phyloP scores from a whole-genome alignment of 805 yeast genomes.

The Lipomyces mesembrius region DNA sequence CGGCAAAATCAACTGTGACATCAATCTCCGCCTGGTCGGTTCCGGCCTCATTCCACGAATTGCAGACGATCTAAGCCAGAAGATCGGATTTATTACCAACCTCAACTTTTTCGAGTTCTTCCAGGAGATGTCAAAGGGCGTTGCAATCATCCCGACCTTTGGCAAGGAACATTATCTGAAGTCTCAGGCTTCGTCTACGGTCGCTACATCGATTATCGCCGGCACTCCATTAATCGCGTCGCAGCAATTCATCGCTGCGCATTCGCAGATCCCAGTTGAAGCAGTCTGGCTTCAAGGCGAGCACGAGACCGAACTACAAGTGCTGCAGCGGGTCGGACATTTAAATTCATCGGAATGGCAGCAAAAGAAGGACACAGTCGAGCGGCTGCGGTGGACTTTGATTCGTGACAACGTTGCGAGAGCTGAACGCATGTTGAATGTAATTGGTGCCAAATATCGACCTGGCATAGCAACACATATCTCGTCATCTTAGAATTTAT shows the following conservation, averaged over 20 bases:
- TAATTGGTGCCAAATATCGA: not conserved
- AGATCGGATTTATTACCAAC: constrained; percentile 13
- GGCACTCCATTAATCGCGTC: constrained; percentile 26
- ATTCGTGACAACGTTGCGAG: constrained; percentile 13
- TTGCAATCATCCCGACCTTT: constrained; percentile 23
- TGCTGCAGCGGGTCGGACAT: constrained; percentile 16
- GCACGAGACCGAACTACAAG: constrained; percentile 23
- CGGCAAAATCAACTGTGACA: constrained; percentile 11
- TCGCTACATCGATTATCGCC: constrained; percentile 26
- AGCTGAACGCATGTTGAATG: constrained; percentile 5
- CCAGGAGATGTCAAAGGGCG: constrained; percentile 11
- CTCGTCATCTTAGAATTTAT: too few species aligned
- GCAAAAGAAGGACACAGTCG: constrained; percentile 10
- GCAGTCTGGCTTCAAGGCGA: constrained; percentile 29
- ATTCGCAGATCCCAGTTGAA: constrained; percentile 12
- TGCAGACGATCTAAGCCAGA: not conserved
- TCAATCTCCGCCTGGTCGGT: constrained; percentile 19
- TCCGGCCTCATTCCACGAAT: constrained; percentile 12
- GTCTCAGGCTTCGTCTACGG: constrained; percentile 23
- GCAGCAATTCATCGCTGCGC: constrained; percentile 10
- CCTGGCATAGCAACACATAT: not conserved
- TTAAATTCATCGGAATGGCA: constrained; percentile 15
- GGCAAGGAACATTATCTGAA: constrained; percentile 12
- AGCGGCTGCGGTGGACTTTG: constrained; percentile 8
- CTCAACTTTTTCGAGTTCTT: constrained; percentile 17